These are phyloP conservation scores for Talaromyces amestolkiae DNA, from an alignment of 2,329 filamentous ascomycete species.

Conservation along the genomic window DNA sequence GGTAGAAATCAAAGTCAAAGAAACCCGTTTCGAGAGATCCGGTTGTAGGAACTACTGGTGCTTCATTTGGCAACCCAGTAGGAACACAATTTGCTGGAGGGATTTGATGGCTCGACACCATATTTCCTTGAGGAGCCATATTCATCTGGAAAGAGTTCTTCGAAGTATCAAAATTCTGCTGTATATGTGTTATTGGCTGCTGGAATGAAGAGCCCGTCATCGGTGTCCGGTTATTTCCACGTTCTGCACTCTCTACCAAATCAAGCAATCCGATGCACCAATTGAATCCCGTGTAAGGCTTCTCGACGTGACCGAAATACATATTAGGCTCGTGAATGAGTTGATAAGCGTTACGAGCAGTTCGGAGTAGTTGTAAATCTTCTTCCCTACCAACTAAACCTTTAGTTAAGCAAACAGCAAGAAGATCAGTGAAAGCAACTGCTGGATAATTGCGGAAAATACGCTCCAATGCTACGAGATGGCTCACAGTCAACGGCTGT, in stretches of 20 bases:
- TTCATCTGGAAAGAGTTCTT: slow-evolving; percentile 4
- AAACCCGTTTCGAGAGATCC: neutral
- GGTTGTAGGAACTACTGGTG: neutral
- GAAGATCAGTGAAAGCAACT: slow-evolving; percentile 6
- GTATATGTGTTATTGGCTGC: neutral
- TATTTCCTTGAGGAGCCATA: neutral
- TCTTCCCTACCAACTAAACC: neutral
- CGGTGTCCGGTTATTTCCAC: neutral
- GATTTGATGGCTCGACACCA: neutral
- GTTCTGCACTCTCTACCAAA: neutral
- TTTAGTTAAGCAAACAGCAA: neutral
- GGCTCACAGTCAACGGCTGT: neutral
- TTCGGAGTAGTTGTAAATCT: neutral
- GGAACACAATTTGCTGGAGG: neutral
- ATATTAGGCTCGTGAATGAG: slow-evolving; percentile 5
- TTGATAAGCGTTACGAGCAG: neutral
- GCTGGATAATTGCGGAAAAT: slow-evolving; percentile 8
- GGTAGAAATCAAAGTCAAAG: slow-evolving; percentile 13
- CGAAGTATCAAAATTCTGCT: neutral
- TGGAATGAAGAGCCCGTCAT: neutral
- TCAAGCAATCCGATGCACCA: neutral
- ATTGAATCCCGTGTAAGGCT: neutral
- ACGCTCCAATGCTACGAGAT: slow-evolving; percentile 3
- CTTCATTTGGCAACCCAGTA: neutral
- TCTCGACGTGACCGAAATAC: neutral